phyloP scores from a whole-genome alignment of 148 eudicot species.

The Rhododendron williamsianum region DNA sequence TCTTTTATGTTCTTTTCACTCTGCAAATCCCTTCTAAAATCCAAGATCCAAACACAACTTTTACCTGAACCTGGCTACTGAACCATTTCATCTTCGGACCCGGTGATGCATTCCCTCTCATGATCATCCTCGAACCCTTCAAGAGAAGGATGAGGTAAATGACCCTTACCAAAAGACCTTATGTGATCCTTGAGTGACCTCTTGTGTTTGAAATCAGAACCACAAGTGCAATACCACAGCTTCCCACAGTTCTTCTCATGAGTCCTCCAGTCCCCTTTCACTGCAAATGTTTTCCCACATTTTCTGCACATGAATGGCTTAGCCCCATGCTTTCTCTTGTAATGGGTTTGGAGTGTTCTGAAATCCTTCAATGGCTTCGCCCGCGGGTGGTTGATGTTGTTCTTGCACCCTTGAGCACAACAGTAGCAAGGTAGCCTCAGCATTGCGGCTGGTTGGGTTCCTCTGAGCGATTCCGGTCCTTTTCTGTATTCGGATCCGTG shows the following conservation, averaged over 20 bases:
- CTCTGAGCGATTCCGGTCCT: conserved; percentile 71
- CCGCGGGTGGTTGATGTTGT: conserved; percentile 78
- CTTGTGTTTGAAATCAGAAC: conserved; percentile 81
- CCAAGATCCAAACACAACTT: neutral
- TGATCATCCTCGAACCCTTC: conserved; percentile 38
- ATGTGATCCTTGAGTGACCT: conserved; percentile 78
- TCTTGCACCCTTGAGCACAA: conserved; percentile 64
- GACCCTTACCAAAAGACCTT: conserved; percentile 69
- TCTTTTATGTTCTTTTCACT: neutral
- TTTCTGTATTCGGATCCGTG: conserved; percentile 86
- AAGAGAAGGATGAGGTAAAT: conserved; percentile 46
- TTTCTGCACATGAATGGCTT: conserved; percentile 74
- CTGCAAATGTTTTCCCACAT: conserved; percentile 75
- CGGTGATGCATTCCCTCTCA: conserved; percentile 29
- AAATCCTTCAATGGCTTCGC: conserved; percentile 79
- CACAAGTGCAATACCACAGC: conserved; percentile 73
- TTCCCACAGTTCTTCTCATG: conserved; percentile 86
- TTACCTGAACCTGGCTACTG: conserved; percentile 5
- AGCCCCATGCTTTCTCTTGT: conserved; percentile 73
- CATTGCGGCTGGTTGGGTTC: conserved; percentile 82
- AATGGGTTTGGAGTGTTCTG: conserved; percentile 76
- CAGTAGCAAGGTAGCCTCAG: conserved; percentile 80
- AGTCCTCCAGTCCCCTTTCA: conserved; percentile 79
- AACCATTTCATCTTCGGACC: conserved; percentile 35
- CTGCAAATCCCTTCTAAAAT: neutral